phyloP scores from a whole-genome alignment of 106 monocot species.

The Iris macrosiphon region DNA sequence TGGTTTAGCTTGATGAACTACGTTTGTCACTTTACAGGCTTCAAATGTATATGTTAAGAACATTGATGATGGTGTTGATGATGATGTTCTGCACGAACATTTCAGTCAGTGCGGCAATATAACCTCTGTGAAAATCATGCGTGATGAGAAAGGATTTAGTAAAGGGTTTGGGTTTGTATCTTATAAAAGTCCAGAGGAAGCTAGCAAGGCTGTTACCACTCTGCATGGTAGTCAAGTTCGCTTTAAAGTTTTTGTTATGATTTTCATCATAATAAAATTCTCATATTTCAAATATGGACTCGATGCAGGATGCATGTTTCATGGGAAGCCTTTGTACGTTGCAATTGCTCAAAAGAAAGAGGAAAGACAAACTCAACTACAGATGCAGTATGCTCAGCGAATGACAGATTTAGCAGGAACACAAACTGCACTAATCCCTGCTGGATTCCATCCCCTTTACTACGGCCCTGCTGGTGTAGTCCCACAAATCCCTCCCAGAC shows the following conservation, averaged over 20 bases:
- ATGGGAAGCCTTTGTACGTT: constrained; percentile 90
- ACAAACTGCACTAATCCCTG: constrained; percentile 26
- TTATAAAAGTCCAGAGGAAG: constrained; percentile 35
- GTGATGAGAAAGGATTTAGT: constrained; percentile 60
- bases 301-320: constrained; percentile 68
- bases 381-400: constrained; percentile 41
- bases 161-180: constrained; percentile 87
- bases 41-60: constrained; percentile 93
- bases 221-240: constrained; percentile 47
- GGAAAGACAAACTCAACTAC: constrained; percentile 45
- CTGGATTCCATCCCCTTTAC: constrained; percentile 42
- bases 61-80: constrained; percentile 58
- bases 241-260: not conserved
- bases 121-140: constrained; percentile 69
- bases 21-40: too few species aligned
- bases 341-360: constrained; percentile 78
- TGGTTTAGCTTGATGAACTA: too few species aligned
- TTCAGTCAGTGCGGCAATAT: constrained; percentile 64
- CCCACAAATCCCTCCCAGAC: constrained; percentile 34
- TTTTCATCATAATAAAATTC: not conserved
- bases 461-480: constrained; percentile 32
- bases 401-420: constrained; percentile 27
- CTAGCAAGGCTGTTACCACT: constrained; percentile 54
- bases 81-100: constrained; percentile 37
- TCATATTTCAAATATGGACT: not conserved